Evolutionary conservation across 2,329 filamentous ascomycete genomes (phyloP).

Genomic region (Aspergillus pseudoterreus): DNA sequence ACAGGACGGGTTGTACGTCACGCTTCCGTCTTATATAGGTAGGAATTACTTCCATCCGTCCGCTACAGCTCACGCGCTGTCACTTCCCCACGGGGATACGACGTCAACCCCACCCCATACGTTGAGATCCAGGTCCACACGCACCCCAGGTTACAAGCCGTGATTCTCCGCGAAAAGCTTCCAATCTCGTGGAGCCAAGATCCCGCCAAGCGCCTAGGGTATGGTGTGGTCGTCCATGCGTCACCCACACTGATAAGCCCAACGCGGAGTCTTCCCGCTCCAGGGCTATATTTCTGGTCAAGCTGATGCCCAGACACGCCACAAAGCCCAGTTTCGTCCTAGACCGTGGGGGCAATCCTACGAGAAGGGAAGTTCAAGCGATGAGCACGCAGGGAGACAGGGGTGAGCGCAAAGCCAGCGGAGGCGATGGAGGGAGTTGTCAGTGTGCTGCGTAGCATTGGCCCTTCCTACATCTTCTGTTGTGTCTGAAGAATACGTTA

Average conservation of each 20-base stretch:
- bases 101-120: slow-evolving; percentile 1
- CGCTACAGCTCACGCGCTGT: neutral
- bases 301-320: neutral
- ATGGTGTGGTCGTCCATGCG: slow-evolving; percentile 8
- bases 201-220: slow-evolving; percentile 9
- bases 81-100: neutral
- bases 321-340: neutral
- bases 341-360: neutral
- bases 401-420: no score
- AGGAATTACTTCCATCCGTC: neutral
- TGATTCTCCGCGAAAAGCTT: slow-evolving; percentile 10
- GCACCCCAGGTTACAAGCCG: slow-evolving; percentile 3
- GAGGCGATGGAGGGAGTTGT: no score
- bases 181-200: slow-evolving; percentile 12
- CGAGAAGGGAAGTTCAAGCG: neutral
- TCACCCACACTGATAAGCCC: slow-evolving; percentile 2
- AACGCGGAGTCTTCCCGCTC: slow-evolving; percentile 2
- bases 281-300: neutral
- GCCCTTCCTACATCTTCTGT: no score
- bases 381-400: neutral
- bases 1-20: neutral
- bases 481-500: no score
- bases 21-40: neutral
- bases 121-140: slow-evolving; percentile 2
- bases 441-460: no score